Evolutionary conservation across 441 rosid species (phyloP), one percentile per base, ranked within the genome.

Genomic region (Viola pubescens): DNA sequence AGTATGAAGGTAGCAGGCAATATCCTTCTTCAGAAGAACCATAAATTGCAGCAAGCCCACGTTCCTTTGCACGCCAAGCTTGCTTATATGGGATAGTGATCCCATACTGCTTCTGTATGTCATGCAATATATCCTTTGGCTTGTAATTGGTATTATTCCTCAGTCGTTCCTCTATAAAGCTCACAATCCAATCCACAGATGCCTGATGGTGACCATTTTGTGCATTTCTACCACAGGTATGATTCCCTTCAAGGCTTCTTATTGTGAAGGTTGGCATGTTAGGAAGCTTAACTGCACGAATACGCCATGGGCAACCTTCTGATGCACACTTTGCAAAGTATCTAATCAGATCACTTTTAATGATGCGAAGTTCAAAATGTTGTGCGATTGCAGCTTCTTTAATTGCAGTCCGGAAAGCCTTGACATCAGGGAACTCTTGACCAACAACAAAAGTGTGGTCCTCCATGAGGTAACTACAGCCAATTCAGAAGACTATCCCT

Each of bases 11-110:
- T 63, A 81, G 85, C 19, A 65, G 57, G 62, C 74, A 73, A 45
- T 81, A 81, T 66, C 85, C 89, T 73, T 84, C 83, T 66, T 84
- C 89, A 62, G 74, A 81, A 58, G 87, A 77, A 60, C 83, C 89
- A 74, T 75, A 79, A 64, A 84, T 81, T 45, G 82, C 82, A 2
- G 82, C 82, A 12, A 81, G 79, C n/a, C 88, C 80, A 9, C 86
- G 74, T 67, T 81, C 89, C 65, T 83, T 79, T 16, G 83, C 87
- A 57, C 77, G 83, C 85, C 83, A 80, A 56, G 87, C 89, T 69
- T 84, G 85, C 73, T 81, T 84, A 70, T 79, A 78, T 2, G 89
- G 82, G 49, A 84, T 75, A 38, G 70, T 76, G 65, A 84, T 80
- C 54, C 82, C 82, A 34, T 81, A 73, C 7, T 78, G 79, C 62